Evolutionary conservation across 257 asterid species (phyloP).

Genomic region (Nicotiana obtusifolia): DNA sequence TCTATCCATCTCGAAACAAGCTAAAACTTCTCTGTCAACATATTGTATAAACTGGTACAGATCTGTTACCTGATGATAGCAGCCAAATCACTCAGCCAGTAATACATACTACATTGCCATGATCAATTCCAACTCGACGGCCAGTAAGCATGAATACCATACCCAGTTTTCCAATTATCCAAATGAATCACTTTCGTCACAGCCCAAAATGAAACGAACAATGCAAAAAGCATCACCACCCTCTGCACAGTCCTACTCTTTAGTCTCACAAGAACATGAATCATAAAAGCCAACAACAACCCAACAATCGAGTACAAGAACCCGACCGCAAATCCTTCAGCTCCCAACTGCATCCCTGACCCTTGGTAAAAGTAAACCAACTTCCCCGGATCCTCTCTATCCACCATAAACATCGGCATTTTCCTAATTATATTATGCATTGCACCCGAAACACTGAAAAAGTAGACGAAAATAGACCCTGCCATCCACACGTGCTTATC

Average conservation of each 20-base stretch:
- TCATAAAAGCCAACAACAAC: slow-evolving; percentile 60
- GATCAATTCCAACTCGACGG: slow-evolving; percentile 73
- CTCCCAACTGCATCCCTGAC: slow-evolving; percentile 87
- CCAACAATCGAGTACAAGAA: slow-evolving; percentile 81
- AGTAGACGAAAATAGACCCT: slow-evolving; percentile 82
- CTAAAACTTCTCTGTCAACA: neutral
- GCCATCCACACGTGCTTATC: slow-evolving; percentile 69
- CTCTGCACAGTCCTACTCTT: slow-evolving; percentile 52
- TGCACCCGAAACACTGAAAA: slow-evolving; percentile 89
- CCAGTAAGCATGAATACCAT: slow-evolving; percentile 76
- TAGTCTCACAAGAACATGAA: slow-evolving; percentile 49
- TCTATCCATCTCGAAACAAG: neutral
- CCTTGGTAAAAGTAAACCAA: slow-evolving; percentile 81
- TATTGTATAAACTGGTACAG: slow-evolving; percentile 6
- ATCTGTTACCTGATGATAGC: slow-evolving; percentile 32
- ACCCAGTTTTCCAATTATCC: slow-evolving; percentile 99
- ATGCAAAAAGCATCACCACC: slow-evolving; percentile 31
- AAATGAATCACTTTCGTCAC: slow-evolving; percentile 65
- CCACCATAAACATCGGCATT: slow-evolving; percentile 81
- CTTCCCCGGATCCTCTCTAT: slow-evolving; percentile 64
- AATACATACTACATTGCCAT: neutral
- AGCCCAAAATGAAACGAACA: slow-evolving; percentile 53
- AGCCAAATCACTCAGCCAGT: neutral
- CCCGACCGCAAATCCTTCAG: slow-evolving; percentile 85
- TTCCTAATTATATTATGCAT: slow-evolving; percentile 90